phyloP scores from a whole-genome alignment of 2,329 filamentous ascomycete genomes.

The Aspergillus eucalypticola region DNA sequence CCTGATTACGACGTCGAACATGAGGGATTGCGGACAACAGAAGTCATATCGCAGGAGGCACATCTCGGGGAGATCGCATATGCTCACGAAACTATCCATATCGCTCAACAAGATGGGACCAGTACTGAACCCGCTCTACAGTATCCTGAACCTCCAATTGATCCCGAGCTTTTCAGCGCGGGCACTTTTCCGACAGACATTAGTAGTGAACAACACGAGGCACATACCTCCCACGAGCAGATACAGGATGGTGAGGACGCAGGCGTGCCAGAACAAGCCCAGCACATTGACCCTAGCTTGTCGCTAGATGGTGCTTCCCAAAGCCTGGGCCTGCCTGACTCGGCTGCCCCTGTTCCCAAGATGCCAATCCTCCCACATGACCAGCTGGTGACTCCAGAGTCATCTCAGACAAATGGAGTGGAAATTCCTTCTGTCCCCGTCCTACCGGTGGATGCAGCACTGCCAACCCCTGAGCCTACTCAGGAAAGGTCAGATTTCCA shows the following conservation, averaged over 20 bases:
- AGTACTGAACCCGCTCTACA: not conserved
- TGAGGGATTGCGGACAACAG: constrained; percentile 1
- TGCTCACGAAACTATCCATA: constrained; percentile 16
- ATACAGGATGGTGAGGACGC: not conserved
- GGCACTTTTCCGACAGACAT: not conserved
- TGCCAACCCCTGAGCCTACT: constrained; percentile 18
- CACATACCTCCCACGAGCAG: not conserved
- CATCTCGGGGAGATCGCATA: constrained; percentile 21
- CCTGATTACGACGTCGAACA: not conserved
- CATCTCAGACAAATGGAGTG: constrained; percentile 23
- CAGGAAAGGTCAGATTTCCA: constrained; percentile 10
- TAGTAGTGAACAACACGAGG: not conserved
- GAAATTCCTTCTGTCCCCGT: not conserved
- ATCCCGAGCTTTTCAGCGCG: constrained; percentile 13
- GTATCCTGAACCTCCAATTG: constrained; percentile 8
- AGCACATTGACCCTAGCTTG: constrained; percentile 7
- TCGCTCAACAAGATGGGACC: constrained; percentile 12
- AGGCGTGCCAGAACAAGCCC: not conserved
- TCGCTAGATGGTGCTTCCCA: constrained; percentile 20
- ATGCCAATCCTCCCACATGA: not conserved
- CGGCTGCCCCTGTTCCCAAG: not conserved
- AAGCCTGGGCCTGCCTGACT: not conserved
- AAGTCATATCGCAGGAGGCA: constrained; percentile 7
- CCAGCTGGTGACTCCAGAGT: constrained; percentile 25
- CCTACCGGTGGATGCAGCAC: not conserved